Conservation (phyloP, 352 stramenopile species). For the Globisporangium spiculum region DNA sequence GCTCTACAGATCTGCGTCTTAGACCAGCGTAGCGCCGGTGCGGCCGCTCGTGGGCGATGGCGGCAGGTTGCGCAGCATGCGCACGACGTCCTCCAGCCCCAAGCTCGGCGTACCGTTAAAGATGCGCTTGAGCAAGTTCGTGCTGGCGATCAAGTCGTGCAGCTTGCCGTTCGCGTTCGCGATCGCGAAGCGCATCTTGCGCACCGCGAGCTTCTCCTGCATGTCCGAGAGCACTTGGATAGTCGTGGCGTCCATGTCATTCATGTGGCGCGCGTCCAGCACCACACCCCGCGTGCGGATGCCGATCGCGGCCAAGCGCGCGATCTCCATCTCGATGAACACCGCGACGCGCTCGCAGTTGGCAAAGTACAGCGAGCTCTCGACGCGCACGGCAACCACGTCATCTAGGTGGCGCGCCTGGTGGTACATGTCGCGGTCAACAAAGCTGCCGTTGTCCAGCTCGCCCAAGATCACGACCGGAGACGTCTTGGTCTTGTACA, state of each 20-base stretch:
- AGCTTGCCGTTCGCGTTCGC: constrained; percentile 39
- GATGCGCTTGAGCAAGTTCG: constrained; percentile 41
- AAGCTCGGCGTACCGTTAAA: constrained; percentile 21
- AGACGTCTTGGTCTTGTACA: constrained; percentile 48
- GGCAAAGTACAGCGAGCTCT: constrained; percentile 58
- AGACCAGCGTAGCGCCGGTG: background rate
- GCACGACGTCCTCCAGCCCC: constrained; percentile 25
- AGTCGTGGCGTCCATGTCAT: constrained; percentile 59
- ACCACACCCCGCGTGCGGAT: constrained; percentile 37
- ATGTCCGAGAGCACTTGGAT: constrained; percentile 57
- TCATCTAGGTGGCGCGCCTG: constrained; percentile 25
- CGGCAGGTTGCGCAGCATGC: constrained; percentile 19
- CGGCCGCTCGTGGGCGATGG: background rate
- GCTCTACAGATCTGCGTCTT: background rate
- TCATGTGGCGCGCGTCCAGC: constrained; percentile 43
- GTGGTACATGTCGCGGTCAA: constrained; percentile 28
- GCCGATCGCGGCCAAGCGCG: constrained; percentile 19
- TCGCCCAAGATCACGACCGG: constrained; percentile 37
- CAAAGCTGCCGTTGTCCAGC: constrained; percentile 36
- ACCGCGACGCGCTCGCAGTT: constrained; percentile 50
- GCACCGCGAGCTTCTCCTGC: constrained; percentile 50
- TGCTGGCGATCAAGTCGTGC: constrained; percentile 35
- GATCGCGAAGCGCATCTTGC: constrained; percentile 36
- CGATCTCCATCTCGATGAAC: constrained; percentile 40
- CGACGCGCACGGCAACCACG: constrained; percentile 40